phyloP scores from a whole-genome alignment of 1,284 basidiomycete genomes.

The Cutaneotrichosporon arboriforme region DNA sequence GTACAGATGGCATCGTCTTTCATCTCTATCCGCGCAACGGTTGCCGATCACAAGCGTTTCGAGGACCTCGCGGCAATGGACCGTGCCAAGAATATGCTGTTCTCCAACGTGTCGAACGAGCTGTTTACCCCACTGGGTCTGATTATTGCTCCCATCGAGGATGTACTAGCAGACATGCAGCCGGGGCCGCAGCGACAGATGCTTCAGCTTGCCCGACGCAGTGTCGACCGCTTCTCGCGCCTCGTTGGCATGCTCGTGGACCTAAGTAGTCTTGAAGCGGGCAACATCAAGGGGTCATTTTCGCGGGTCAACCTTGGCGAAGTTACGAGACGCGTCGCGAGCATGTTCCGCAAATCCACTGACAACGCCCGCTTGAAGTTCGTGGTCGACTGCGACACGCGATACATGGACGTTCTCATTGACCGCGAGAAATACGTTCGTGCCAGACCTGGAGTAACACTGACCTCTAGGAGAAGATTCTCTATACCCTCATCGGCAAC shows the following conservation, averaged over 20 bases:
- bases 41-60: conserved; percentile 35
- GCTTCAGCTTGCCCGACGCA: conserved; percentile 40
- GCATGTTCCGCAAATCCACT: conserved; percentile 43
- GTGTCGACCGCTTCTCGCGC: conserved; percentile 39
- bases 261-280: conserved; percentile 43
- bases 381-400: conserved; percentile 42
- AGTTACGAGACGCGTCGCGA: conserved; percentile 46
- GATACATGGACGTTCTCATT: conserved; percentile 38
- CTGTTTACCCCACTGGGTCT: conserved; percentile 47
- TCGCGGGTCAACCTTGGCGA: conserved; percentile 43
- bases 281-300: conserved; percentile 43
- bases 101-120: conserved; percentile 47
- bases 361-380: conserved; percentile 38
- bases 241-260: conserved; percentile 47
- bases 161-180: conserved; percentile 28
- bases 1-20: conserved; percentile 23
- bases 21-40: conserved; percentile 22
- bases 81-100: conserved; percentile 42
- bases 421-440: conserved; percentile 47
- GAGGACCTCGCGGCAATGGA: conserved; percentile 49
- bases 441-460: not conserved
- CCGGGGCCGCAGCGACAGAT: conserved; percentile 36
- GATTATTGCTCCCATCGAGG: conserved; percentile 44
- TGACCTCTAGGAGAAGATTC: conserved; percentile 44
- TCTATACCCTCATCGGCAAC: conserved; percentile 48